Base-by-base conservation (phyloP, 208 protist genomes). In the Porcisia deanei region DNA sequence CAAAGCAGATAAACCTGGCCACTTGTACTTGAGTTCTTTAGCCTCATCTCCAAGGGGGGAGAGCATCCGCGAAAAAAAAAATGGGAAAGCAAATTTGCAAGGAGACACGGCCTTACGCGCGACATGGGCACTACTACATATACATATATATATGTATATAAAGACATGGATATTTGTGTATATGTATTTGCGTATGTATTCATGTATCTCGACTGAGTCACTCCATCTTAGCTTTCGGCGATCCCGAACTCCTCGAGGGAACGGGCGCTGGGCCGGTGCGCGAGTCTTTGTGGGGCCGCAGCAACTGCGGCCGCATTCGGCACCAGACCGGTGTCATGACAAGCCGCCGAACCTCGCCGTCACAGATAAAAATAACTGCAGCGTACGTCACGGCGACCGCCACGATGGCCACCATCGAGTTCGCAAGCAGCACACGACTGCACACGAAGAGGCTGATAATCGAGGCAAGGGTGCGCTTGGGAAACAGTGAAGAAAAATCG, bases 341-440 rank as follows among this genome's bases (percentile, higher is more conserved):
- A 53, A 85, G 58, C 14, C 57, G 59, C n/a, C 83, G 74, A 63
- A 90, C 76, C 54, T 86, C 83, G 18, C 57, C 39, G 49, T 90
- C 86, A 12, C 68, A 75, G n/a, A 20, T 45, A 7, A 85, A 64
- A 49, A 90, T 67, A 3, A 78, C 65, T 12, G 69, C 75, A 3
- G 68, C 73, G 73, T 88, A 90, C 54, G 67, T 34, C 34, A 79
- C 34, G 9, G 72, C 72, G 5, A 76, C 39, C 1, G 45, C 67
- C 4, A 64, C 58, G 45, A 84, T 39, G 7, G 67, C 16, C 20
- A 77, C 57, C 22, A 79, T 34, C 14, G 77, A 54, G 5, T 75
- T 37, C 5, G 74, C 16, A 30, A 18, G 57, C 54, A 73, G 25
- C 18, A 22, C 55, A 41, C 86, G 79, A 1, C 80, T 86, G 9